Conservation (phyloP, 805 yeast species). For the Nakazawaea holstii region DNA sequence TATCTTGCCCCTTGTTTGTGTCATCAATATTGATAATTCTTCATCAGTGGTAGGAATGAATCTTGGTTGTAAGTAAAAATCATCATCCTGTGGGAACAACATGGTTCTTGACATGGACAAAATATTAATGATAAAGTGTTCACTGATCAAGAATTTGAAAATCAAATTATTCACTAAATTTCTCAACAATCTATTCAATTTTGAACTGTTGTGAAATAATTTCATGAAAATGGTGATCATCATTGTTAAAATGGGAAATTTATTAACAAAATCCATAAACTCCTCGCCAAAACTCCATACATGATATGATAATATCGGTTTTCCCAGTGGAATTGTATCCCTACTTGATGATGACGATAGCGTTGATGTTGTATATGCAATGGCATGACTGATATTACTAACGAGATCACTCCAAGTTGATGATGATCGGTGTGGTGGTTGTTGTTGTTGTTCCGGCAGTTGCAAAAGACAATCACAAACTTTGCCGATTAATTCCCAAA, state of each 20-base stretch:
- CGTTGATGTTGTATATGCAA: slow-evolving; percentile 25
- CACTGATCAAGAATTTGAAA: slow-evolving; percentile 18
- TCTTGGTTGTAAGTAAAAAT: slow-evolving; percentile 22
- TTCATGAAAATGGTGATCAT: slow-evolving; percentile 10
- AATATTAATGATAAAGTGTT: slow-evolving; percentile 10
- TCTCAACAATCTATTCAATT: slow-evolving; percentile 18
- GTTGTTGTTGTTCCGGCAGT: background rate
- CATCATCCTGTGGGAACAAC: slow-evolving; percentile 23
- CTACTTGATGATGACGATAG: slow-evolving; percentile 12
- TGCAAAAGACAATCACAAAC: slow-evolving; percentile 8
- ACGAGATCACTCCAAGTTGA: slow-evolving; percentile 7
- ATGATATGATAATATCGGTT: slow-evolving; percentile 12
- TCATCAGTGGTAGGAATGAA: slow-evolving; percentile 23
- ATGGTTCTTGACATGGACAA: slow-evolving; percentile 17
- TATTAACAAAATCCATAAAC: slow-evolving; percentile 13
- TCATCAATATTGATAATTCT: slow-evolving; percentile 17
- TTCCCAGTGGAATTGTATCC: slow-evolving; percentile 3
- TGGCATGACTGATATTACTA: slow-evolving; percentile 18
- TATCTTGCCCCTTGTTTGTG: slow-evolving; percentile 12
- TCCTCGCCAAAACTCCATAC: slow-evolving; percentile 18
- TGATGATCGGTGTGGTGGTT: slow-evolving; percentile 11
- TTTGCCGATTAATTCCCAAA: slow-evolving; percentile 36
- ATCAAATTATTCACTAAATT: slow-evolving; percentile 22
- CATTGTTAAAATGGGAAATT: slow-evolving; percentile 16
- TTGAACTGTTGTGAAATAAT: slow-evolving; percentile 13